Evolutionary conservation across 75 land plant species (phyloP).

Genomic region (Cupressus sempervirens): DNA sequence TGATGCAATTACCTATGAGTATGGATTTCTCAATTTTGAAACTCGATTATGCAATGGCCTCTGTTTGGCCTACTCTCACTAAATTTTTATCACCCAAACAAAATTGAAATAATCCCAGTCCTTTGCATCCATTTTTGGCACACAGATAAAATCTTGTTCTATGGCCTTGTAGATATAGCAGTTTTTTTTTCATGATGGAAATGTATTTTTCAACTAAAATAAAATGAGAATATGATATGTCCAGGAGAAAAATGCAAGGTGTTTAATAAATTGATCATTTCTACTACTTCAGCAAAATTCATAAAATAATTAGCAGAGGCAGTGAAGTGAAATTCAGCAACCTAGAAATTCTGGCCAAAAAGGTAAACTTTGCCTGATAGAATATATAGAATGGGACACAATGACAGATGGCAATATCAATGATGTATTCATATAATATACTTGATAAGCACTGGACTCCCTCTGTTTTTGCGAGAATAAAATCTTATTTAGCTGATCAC

Average conservation of each 20-base stretch:
- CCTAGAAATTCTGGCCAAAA: background rate
- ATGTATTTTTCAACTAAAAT: background rate
- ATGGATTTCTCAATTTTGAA: background rate
- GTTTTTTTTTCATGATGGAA: background rate
- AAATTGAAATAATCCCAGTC: background rate
- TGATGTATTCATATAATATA: background rate
- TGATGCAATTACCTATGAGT: background rate
- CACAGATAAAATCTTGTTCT: background rate
- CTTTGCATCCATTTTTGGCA: background rate
- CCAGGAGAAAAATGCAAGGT: background rate
- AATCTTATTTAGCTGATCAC: background rate
- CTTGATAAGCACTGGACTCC: background rate
- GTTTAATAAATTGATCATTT: background rate
- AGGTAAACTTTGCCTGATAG: background rate
- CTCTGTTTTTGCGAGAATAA: background rate
- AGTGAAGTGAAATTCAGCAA: background rate
- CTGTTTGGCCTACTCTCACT: background rate
- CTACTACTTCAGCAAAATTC: background rate
- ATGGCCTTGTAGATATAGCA: background rate
- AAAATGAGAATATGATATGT: background rate
- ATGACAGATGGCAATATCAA: background rate
- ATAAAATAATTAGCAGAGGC: background rate
- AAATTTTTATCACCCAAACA: background rate
- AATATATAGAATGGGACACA: background rate
- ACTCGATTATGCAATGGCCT: background rate